Percentiles rank a stretch among this genome's conserved stretches.
Conservation (phyloP, 2,329 filamentous ascomycete genomes). For the Leptographium flavum region DNA sequence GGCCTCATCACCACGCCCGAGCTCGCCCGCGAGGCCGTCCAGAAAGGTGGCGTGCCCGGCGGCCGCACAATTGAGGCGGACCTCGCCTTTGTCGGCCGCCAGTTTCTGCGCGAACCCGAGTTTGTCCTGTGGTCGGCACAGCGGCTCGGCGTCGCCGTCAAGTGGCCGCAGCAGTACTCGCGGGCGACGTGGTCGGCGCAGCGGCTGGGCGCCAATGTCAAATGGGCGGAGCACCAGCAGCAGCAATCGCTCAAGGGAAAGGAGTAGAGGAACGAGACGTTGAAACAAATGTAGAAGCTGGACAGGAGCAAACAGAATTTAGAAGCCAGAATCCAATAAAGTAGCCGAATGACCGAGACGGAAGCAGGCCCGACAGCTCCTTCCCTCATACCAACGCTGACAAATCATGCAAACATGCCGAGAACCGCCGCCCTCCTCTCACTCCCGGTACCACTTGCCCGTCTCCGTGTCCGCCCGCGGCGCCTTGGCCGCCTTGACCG, state of each 20-base stretch:
- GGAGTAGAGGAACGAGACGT: too few relatives aligned
- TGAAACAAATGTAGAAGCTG: too few relatives aligned
- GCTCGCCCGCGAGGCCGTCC: slow-evolving; percentile 46
- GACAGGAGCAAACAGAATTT: not conserved
- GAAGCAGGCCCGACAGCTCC: too few relatives aligned
- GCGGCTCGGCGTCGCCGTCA: slow-evolving; percentile 54
- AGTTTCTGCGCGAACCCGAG: slow-evolving; percentile 71
- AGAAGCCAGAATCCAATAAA: not conserved
- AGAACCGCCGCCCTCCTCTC: not conserved
- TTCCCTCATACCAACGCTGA: too few relatives aligned
- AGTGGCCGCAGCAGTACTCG: slow-evolving; percentile 56
- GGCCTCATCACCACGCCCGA: slow-evolving; percentile 58
- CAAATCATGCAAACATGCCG: too few relatives aligned
- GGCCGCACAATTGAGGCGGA: slow-evolving; percentile 40
- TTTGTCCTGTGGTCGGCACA: slow-evolving; percentile 61
- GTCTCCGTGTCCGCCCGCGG: slow-evolving; percentile 1
- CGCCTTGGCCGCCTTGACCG: not conserved
- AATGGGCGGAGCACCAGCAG: not conserved
- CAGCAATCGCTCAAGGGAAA: not conserved
- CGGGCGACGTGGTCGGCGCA: slow-evolving; percentile 16
- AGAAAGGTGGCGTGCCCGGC: slow-evolving; percentile 22
- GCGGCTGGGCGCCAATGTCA: not conserved
- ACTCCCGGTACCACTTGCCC: slow-evolving; percentile 9
- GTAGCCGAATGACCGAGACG: too few relatives aligned
- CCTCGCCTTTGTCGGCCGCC: slow-evolving; percentile 57